These are phyloP conservation scores for Blastobotrys attinorum DNA, from an alignment of 805 yeast genomes.

Conservation along the genomic window DNA sequence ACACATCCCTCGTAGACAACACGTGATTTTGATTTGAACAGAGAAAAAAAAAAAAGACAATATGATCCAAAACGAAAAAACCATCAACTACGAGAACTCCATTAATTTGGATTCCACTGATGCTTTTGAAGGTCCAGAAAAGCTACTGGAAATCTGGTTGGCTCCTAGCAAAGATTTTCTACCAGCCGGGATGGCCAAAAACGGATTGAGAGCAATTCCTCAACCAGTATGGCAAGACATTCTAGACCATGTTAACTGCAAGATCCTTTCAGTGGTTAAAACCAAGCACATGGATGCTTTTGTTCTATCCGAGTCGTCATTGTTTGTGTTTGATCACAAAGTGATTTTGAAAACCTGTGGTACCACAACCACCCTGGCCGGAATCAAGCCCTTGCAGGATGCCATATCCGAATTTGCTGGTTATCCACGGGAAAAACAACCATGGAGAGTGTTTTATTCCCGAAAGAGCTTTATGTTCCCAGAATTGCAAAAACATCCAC, in stretches of 20 bases:
- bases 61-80: conserved; percentile 22
- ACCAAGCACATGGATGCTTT: conserved; percentile 68
- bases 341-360: conserved; percentile 91
- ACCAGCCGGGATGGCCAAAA: conserved; percentile 30
- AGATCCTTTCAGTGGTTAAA: conserved; percentile 72
- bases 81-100: conserved; percentile 73
- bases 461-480: conserved; percentile 93
- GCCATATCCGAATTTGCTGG: conserved; percentile 38
- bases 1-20: no score
- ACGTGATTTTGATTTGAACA: no score
- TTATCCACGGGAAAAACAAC: conserved; percentile 29
- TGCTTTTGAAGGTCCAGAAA: conserved; percentile 98
- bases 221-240: conserved; percentile 61
- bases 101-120: conserved; percentile 75
- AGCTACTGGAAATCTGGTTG: conserved; percentile 85
- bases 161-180: conserved; percentile 41
- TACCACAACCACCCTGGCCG: conserved; percentile 81
- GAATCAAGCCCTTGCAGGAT: conserved; percentile 58
- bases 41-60: no score
- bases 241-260: conserved; percentile 79
- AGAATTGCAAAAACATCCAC: conserved; percentile 69
- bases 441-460: conserved; percentile 76
- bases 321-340: conserved; percentile 83
- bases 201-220: conserved; percentile 53
- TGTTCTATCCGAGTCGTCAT: conserved; percentile 77